These are phyloP conservation scores for Rhizopogon salebrosus DNA, from an alignment of 768 basidiomycete species.

Conservation along the genomic window DNA sequence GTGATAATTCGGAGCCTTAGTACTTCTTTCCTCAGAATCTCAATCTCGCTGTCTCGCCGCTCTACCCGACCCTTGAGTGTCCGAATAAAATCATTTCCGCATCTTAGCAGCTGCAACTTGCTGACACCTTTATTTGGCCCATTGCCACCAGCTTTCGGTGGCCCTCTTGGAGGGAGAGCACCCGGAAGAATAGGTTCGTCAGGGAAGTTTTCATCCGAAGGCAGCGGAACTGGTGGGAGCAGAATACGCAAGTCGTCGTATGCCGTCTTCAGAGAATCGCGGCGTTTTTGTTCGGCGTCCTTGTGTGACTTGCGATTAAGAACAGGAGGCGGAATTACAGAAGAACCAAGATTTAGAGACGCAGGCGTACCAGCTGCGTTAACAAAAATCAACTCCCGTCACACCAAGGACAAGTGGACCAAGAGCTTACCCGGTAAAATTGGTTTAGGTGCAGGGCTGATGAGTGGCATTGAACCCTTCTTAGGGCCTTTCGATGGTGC, in stretches of 20 bases:
- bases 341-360: constrained; percentile 19
- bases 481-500: constrained; percentile 16
- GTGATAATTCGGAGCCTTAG: constrained; percentile 43
- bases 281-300: constrained; percentile 94
- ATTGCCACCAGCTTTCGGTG: constrained; percentile 77
- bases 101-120: constrained; percentile 87
- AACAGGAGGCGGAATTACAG: constrained; percentile 28
- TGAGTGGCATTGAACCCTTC: constrained; percentile 26
- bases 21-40: constrained; percentile 60
- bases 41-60: constrained; percentile 76
- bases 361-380: constrained; percentile 30
- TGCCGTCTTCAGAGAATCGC: constrained; percentile 93
- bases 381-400: not conserved
- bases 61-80: constrained; percentile 73
- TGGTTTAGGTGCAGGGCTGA: constrained; percentile 60
- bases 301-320: constrained; percentile 85
- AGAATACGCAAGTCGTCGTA: constrained; percentile 81
- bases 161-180: constrained; percentile 83
- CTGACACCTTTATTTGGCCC: constrained; percentile 95
- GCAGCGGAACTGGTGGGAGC: constrained; percentile 84
- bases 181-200: constrained; percentile 81
- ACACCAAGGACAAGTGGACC: not conserved
- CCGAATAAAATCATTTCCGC: constrained; percentile 85
- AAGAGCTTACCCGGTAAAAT: constrained; percentile 60
- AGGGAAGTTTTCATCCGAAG: constrained; percentile 65